Percentiles rank a stretch among this genome's conserved stretches.
phyloP scores from a whole-genome alignment of 1,139 yeast species.

The Yamadazyma songkhlaensis region DNA sequence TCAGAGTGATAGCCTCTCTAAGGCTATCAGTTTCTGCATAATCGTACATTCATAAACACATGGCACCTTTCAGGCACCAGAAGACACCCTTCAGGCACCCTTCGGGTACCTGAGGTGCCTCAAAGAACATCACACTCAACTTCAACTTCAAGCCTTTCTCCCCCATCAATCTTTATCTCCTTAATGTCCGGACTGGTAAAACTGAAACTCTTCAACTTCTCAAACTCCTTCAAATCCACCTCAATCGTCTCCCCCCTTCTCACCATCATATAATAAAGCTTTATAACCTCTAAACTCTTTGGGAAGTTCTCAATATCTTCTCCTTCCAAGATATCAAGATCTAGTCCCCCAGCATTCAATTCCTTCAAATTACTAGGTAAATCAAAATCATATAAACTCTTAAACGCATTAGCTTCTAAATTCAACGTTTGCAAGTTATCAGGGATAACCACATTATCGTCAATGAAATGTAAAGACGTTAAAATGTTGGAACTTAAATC shows the following conservation, averaged over 20 bases:
- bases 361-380: conserved; percentile 3
- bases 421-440: conserved; percentile 1
- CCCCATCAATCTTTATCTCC: too few relatives aligned
- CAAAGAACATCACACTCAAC: too few relatives aligned
- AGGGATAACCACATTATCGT: not conserved
- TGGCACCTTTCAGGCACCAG: too few relatives aligned
- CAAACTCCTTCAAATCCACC: conserved; percentile 3
- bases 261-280: conserved; percentile 3
- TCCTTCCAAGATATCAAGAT: conserved; percentile 2
- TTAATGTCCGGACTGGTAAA: conserved; percentile 5
- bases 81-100: too few relatives aligned
- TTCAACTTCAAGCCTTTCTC: too few relatives aligned
- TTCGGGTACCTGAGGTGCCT: too few relatives aligned
- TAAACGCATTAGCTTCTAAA: conserved; percentile 5
- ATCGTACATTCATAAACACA: too few relatives aligned
- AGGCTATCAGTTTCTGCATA: too few relatives aligned
- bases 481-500: conserved; percentile 6
- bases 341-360: conserved; percentile 3
- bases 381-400: conserved; percentile 3
- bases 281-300: conserved; percentile 1
- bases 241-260: not conserved
- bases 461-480: not conserved
- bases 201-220: not conserved
- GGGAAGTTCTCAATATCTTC: conserved; percentile 6
- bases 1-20: too few relatives aligned